phyloP scores from a whole-genome alignment of 768 basidiomycete genomes.

The Suillus occidentalis region DNA sequence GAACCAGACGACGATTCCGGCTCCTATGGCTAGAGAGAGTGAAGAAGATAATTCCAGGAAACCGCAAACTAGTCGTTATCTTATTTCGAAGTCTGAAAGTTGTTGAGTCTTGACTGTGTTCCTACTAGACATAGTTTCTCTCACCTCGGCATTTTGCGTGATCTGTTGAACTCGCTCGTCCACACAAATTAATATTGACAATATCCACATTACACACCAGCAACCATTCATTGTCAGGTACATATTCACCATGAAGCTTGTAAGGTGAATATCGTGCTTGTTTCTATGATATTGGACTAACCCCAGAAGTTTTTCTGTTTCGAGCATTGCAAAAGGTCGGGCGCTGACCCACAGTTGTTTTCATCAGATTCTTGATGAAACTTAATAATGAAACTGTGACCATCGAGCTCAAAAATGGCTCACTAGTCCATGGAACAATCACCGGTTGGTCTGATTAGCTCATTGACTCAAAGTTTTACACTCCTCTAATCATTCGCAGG shows the following conservation, averaged over 20 bases:
- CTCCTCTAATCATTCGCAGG: conserved; percentile 46
- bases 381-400: conserved; percentile 99
- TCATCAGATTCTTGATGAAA: conserved; percentile 93
- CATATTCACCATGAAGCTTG: conserved; percentile 71
- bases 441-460: conserved; percentile 62
- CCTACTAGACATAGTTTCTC: not conserved
- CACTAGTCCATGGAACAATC: conserved; percentile 95
- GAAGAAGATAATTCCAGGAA: not conserved
- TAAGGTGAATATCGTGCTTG: conserved; percentile 52
- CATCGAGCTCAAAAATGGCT: conserved; percentile 97
- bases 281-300: conserved; percentile 1
- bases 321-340: conserved; percentile 6
- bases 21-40: not conserved
- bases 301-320: conserved; percentile 2
- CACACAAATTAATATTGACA: not conserved
- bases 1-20: not conserved
- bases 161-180: not conserved
- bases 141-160: conserved; percentile 4
- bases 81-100: not conserved
- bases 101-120: not conserved
- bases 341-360: conserved; percentile 19
- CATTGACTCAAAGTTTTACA: conserved; percentile 1
- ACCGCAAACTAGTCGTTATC: not conserved
- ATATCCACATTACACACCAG: not conserved
- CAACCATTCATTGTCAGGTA: not conserved